A percentile compares a stretch with the other conserved stretches of the same genome.
These are phyloP conservation scores for Castanea mollissima DNA, from an alignment of 306 rosid species.

Conservation along the genomic window DNA sequence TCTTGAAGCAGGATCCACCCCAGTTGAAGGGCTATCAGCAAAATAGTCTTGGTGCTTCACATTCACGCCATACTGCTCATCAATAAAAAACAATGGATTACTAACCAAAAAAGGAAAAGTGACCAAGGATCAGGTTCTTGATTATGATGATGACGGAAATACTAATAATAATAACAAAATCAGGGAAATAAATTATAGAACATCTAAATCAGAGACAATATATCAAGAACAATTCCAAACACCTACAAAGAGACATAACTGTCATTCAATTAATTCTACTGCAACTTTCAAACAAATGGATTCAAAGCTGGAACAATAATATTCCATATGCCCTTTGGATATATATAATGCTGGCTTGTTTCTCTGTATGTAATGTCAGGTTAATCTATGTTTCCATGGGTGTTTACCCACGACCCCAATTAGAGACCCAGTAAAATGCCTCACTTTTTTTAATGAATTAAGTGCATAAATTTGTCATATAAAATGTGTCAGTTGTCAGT, in stretches of 20 bases:
- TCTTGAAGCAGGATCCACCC: conserved; percentile 78
- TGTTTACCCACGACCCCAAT: too few relatives aligned
- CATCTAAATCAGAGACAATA: background rate
- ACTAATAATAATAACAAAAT: background rate
- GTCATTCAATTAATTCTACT: background rate
- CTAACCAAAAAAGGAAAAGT: too few relatives aligned
- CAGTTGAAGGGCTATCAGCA: conserved; percentile 91
- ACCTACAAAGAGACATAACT: background rate
- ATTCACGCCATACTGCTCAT: conserved; percentile 58
- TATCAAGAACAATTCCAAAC: background rate
- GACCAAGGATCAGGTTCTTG: too few relatives aligned
- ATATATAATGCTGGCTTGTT: too few relatives aligned
- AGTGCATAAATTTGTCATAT: too few relatives aligned
- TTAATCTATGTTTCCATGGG: too few relatives aligned
- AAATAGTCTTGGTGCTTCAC: conserved; percentile 96
- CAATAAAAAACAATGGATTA: background rate
- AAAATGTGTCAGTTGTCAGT: too few relatives aligned
- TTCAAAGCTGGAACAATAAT: background rate
- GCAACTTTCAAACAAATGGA: background rate
- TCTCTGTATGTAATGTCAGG: too few relatives aligned
- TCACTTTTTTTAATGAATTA: too few relatives aligned
- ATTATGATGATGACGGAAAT: background rate
- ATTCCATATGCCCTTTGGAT: background rate
- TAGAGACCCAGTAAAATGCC: too few relatives aligned
- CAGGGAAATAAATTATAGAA: background rate